A percentile compares a stretch with the other conserved stretches of the same genome.
Evolutionary conservation across 768 basidiomycete species (phyloP).

Genomic region (Exsudoporus frostii): DNA sequence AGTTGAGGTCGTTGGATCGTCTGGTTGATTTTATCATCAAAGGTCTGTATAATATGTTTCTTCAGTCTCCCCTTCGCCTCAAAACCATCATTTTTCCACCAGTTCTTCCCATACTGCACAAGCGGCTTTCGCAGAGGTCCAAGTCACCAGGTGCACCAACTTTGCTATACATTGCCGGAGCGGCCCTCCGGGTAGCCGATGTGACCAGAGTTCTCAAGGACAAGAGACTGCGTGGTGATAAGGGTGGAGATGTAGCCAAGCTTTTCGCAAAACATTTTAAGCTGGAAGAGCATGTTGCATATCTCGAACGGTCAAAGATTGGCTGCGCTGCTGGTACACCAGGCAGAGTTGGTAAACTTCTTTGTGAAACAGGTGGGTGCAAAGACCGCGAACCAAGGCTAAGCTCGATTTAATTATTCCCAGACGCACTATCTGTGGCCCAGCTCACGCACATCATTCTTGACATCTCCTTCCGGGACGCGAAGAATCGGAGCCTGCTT

Average conservation of each 20-base stretch:
- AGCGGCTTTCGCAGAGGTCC: conserved; percentile 70
- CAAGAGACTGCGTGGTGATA: conserved; percentile 68
- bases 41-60: conserved; percentile 57
- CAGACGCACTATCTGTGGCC: conserved; percentile 69
- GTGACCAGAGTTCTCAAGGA: conserved; percentile 72
- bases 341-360: conserved; percentile 82
- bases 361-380: conserved; percentile 61
- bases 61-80: not conserved
- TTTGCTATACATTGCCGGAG: conserved; percentile 77
- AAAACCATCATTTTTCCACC: not conserved
- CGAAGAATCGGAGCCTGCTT: conserved; percentile 70
- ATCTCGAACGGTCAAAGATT: conserved; percentile 82
- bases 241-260: conserved; percentile 90
- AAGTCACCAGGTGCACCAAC: conserved; percentile 84
- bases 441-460: conserved; percentile 83
- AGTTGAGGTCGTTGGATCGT: conserved; percentile 65
- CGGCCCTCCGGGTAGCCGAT: conserved; percentile 92
- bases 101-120: conserved; percentile 68
- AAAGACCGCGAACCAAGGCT: not conserved
- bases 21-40: conserved; percentile 74
- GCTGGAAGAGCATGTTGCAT: conserved; percentile 78
- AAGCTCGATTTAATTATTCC: conserved; percentile 9
- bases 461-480: conserved; percentile 69
- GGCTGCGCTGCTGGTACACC: conserved; percentile 91
- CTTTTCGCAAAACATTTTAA: conserved; percentile 96